Evolutionary conservation across 2,329 filamentous ascomycete genomes (phyloP).

Genomic region (Penicillium sp.): DNA sequence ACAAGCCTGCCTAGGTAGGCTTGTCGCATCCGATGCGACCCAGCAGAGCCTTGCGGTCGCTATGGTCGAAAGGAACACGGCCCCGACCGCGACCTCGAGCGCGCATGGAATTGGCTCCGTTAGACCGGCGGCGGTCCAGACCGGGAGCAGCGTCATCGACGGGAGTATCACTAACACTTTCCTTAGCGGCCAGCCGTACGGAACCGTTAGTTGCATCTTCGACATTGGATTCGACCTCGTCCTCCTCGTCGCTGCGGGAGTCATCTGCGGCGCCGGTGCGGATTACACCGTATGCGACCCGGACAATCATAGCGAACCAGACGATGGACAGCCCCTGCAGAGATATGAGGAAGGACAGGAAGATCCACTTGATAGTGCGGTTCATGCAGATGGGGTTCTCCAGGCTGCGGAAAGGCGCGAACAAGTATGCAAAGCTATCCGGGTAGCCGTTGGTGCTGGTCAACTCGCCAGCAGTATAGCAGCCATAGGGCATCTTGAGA

Average conservation of each 20-base stretch:
- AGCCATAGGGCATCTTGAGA: conserved; percentile 59
- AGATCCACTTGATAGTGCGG: conserved; percentile 65
- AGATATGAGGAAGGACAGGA: conserved; percentile 69
- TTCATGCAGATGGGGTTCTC: conserved; percentile 77
- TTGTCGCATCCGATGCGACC: conserved; percentile 80
- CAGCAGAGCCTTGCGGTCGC: conserved; percentile 64
- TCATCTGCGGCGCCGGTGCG: conserved; percentile 74
- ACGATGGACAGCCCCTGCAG: conserved; percentile 74
- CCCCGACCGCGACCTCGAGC: conserved; percentile 37
- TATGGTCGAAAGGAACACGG: conserved; percentile 38
- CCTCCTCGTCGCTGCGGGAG: conserved; percentile 72
- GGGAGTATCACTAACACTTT: conserved; percentile 19
- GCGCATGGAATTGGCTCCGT: conserved; percentile 31
- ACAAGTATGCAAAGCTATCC: conserved; percentile 55
- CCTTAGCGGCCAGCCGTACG: conserved; percentile 20
- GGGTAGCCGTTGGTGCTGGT: conserved; percentile 32
- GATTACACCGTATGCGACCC: conserved; percentile 74
- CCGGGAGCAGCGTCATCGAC: conserved; percentile 26
- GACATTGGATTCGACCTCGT: conserved; percentile 48
- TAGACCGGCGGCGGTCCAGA: conserved; percentile 33
- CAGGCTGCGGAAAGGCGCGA: conserved; percentile 68
- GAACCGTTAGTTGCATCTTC: conserved; percentile 25
- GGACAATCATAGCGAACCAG: conserved; percentile 87
- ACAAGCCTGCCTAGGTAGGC: conserved; percentile 39
- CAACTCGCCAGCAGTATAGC: conserved; percentile 56